phyloP scores from a whole-genome alignment of 345 rosid genomes.

The Stellera chamaejasme region DNA sequence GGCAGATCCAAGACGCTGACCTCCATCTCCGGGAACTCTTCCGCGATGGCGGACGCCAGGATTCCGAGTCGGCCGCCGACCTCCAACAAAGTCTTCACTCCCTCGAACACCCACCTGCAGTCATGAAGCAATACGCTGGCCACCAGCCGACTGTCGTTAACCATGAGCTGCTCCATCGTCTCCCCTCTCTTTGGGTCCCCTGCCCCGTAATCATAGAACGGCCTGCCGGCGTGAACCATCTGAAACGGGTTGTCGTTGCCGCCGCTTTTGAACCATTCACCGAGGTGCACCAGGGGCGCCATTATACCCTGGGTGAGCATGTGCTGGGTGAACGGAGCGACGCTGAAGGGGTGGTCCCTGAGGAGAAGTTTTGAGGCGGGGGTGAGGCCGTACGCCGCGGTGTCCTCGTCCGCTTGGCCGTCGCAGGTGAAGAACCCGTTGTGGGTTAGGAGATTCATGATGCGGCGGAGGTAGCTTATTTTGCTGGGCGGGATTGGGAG shows the following conservation, averaged over 20 bases:
- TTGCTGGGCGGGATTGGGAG: conserved; percentile 21
- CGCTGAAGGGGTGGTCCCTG: conserved; percentile 20
- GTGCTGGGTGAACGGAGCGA: conserved; percentile 15
- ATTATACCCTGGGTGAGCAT: conserved; percentile 15
- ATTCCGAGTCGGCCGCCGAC: conserved; percentile 35
- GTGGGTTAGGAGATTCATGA: conserved; percentile 34
- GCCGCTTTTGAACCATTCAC: conserved; percentile 25
- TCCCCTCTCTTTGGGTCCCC: conserved; percentile 9
- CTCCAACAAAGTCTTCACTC: conserved; percentile 23
- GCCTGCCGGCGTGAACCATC: background rate
- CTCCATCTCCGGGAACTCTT: conserved; percentile 20
- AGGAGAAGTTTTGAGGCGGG: conserved; percentile 19
- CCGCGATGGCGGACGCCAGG: conserved; percentile 15
- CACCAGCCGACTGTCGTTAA: conserved; percentile 17
- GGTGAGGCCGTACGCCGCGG: conserved; percentile 24
- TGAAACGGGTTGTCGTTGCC: conserved; percentile 19
- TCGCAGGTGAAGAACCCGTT: conserved; percentile 27
- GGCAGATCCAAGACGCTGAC: conserved; percentile 38
- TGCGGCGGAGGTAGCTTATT: conserved; percentile 13
- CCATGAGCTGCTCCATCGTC: conserved; percentile 23
- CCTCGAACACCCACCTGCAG: conserved; percentile 15
- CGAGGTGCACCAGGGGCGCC: conserved; percentile 18
- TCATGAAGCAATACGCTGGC: conserved; percentile 12
- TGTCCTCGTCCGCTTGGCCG: background rate
- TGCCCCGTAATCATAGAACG: conserved; percentile 11